Percentiles rank a stretch among this genome's conserved stretches.
Conservation (phyloP, 2,329 filamentous ascomycete genomes). For the Xylaria sp. region DNA sequence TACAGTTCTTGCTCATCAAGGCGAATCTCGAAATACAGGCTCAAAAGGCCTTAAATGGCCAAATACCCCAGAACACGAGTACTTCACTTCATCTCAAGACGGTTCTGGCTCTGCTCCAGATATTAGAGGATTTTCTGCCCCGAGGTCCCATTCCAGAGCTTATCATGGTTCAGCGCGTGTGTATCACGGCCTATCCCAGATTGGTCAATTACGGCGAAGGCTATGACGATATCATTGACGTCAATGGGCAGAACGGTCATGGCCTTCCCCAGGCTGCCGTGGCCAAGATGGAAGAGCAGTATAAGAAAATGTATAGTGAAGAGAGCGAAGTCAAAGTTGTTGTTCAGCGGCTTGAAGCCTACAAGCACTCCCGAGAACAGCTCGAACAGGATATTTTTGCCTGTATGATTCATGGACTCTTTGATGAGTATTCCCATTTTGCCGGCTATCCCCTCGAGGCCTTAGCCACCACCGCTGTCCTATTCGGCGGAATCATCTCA, state of each 20-base stretch:
- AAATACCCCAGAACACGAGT: constrained; percentile 67
- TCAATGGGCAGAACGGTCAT: constrained; percentile 84
- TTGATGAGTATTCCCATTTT: constrained; percentile 97
- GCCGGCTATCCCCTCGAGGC: constrained; percentile 96
- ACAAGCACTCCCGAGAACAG: constrained; percentile 87
- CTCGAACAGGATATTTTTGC: constrained; percentile 94
- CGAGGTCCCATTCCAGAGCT: constrained; percentile 72
- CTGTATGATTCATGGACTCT: constrained; percentile 97
- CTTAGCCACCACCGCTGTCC: constrained; percentile 90
- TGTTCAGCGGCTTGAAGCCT: constrained; percentile 82
- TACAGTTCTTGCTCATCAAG: constrained; percentile 86
- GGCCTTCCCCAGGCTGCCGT: constrained; percentile 81
- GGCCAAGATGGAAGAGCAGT: constrained; percentile 94
- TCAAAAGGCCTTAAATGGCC: constrained; percentile 74
- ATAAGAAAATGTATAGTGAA: constrained; percentile 96
- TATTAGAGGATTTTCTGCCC: constrained; percentile 76
- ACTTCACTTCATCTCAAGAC: constrained; percentile 86
- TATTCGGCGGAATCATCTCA: constrained; percentile 96
- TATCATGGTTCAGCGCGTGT: constrained; percentile 83
- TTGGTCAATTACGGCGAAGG: constrained; percentile 97
- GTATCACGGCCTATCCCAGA: constrained; percentile 91
- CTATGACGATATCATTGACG: constrained; percentile 89
- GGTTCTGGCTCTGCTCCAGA: constrained; percentile 80
- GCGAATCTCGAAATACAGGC: constrained; percentile 80
- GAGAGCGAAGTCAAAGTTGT: constrained; percentile 88